A percentile compares a stretch with the other conserved stretches of the same genome.
Evolutionary conservation across 2,329 filamentous ascomycete species (phyloP).

Genomic region (Microdochium bolleyi): DNA sequence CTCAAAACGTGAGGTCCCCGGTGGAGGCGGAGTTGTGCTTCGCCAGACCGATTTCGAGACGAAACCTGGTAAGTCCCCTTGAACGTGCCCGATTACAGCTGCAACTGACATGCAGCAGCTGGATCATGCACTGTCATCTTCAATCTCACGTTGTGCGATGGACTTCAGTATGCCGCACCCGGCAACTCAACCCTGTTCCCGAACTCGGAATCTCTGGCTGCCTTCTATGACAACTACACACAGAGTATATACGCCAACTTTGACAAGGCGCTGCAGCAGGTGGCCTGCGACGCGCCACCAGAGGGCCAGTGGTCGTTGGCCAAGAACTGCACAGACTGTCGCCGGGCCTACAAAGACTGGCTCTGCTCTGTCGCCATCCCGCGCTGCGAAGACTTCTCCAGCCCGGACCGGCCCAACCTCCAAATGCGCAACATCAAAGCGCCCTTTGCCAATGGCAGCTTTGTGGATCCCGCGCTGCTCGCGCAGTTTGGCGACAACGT

Average conservation of each 20-base stretch:
- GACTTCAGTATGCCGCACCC: slow-evolving; percentile 87
- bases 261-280: slow-evolving; percentile 70
- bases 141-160: slow-evolving; percentile 80
- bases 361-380: slow-evolving; percentile 90
- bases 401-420: slow-evolving; percentile 39
- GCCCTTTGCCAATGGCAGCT: slow-evolving; percentile 61
- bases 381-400: slow-evolving; percentile 77
- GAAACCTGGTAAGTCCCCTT: slow-evolving; percentile 55
- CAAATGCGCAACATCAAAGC: slow-evolving; percentile 65
- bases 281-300: slow-evolving; percentile 71
- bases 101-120: slow-evolving; percentile 4
- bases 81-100: slow-evolving; percentile 1
- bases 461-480: slow-evolving; percentile 28
- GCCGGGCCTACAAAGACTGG: slow-evolving; percentile 81
- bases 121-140: slow-evolving; percentile 69
- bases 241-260: slow-evolving; percentile 66
- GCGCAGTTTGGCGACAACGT: slow-evolving; percentile 15
- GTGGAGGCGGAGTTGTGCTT: slow-evolving; percentile 73
- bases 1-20: slow-evolving; percentile 40
- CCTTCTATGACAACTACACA: slow-evolving; percentile 74
- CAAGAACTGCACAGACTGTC: slow-evolving; percentile 68
- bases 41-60: slow-evolving; percentile 66
- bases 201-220: slow-evolving; percentile 52
- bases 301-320: slow-evolving; percentile 77
- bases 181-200: slow-evolving; percentile 60